Conservation (phyloP, 1,284 basidiomycete species). For the Coniophora puteana region DNA sequence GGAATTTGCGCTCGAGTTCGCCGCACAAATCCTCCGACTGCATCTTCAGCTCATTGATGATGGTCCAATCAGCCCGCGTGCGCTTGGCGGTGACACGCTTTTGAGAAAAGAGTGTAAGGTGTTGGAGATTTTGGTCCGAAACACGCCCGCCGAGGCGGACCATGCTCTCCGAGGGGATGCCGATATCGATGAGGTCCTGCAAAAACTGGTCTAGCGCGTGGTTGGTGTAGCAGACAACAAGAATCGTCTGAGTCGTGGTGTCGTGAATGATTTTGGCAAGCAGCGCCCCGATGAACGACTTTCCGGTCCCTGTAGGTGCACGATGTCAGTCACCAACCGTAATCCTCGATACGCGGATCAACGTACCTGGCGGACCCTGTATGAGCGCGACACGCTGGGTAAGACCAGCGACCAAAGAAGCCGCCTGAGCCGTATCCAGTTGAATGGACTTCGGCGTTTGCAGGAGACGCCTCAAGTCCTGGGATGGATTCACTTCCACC, state of each 20-base stretch:
- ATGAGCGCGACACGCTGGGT: conserved; percentile 49
- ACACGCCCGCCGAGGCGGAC: conserved; percentile 53
- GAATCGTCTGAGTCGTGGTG: conserved; percentile 36
- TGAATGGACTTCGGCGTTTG: conserved; percentile 29
- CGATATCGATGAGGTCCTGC: conserved; percentile 48
- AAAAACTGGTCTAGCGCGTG: conserved; percentile 59
- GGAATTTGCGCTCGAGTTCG: conserved; percentile 25
- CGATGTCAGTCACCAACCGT: neutral
- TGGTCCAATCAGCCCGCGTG: conserved; percentile 27
- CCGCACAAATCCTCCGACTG: conserved; percentile 13
- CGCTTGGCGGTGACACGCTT: conserved; percentile 13
- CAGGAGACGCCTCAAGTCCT: conserved; percentile 36
- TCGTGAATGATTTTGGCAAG: conserved; percentile 50
- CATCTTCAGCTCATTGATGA: conserved; percentile 32
- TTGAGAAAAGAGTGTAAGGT: conserved; percentile 32
- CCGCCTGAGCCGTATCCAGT: conserved; percentile 46
- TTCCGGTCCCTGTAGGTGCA: conserved; percentile 46
- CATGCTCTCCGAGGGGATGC: conserved; percentile 41
- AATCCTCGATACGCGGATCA: neutral
- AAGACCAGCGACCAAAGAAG: conserved; percentile 43
- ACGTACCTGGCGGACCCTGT: conserved; percentile 57
- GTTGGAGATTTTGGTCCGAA: conserved; percentile 36
- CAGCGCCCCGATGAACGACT: conserved; percentile 58
- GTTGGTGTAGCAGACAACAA: conserved; percentile 60
- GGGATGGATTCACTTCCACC: conserved; percentile 26